Evolutionary conservation across 805 yeast genomes (phyloP).

Genomic region (Tetrapisispora namnaoensis): DNA sequence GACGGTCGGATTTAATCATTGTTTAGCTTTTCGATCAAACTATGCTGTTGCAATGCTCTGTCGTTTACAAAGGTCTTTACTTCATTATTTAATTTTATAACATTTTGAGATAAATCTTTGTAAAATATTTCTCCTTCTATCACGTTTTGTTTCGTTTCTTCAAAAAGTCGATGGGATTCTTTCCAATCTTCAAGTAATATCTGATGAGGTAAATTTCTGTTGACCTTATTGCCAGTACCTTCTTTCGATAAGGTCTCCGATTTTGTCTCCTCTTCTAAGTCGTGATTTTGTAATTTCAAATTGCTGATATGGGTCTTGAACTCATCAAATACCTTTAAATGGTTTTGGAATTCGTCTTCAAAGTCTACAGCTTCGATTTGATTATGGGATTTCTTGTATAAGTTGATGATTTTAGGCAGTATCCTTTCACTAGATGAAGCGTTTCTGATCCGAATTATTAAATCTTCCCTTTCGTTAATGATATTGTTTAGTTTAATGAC

Average conservation of each 20-base stretch:
- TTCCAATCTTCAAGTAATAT: conserved; percentile 21
- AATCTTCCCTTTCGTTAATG: conserved; percentile 27
- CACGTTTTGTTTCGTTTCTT: conserved; percentile 49
- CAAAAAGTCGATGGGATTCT: conserved; percentile 29
- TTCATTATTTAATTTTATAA: conserved; percentile 36
- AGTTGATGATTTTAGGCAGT: conserved; percentile 43
- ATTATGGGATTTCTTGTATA: conserved; percentile 28
- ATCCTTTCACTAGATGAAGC: conserved; percentile 40
- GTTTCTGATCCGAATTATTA: conserved; percentile 32
- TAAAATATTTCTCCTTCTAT: conserved; percentile 67
- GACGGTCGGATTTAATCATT: too few relatives aligned
- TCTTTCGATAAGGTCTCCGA: conserved; percentile 26
- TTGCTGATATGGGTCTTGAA: conserved; percentile 41
- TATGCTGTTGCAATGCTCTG: not conserved
- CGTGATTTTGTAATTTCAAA: conserved; percentile 32
- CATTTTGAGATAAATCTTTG: conserved; percentile 43
- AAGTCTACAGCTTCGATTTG: conserved; percentile 17
- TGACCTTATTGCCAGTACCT: not conserved
- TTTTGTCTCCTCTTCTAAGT: conserved; percentile 33
- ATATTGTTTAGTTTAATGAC: conserved; percentile 29
- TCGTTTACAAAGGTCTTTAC: conserved; percentile 42
- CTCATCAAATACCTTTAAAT: conserved; percentile 37
- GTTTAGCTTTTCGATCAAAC: too few relatives aligned
- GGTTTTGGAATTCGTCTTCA: conserved; percentile 34
- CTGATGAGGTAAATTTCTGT: conserved; percentile 12